Conservation (phyloP, 208 protist species). For the Tritrichomonas musculus region DNA sequence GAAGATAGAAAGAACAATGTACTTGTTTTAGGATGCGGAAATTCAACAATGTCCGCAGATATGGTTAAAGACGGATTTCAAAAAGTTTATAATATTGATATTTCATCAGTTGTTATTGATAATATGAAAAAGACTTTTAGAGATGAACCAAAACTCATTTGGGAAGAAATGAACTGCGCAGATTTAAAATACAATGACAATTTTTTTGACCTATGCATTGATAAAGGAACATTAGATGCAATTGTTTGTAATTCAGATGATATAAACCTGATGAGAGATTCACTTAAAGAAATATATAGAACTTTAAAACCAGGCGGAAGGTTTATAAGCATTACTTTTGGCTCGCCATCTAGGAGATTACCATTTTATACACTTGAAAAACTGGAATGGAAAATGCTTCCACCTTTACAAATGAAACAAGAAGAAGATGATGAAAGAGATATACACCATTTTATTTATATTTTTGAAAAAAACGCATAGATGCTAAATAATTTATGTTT, state of each 20-base stretch:
- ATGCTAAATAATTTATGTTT: too few species aligned
- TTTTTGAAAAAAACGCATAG: too few species aligned
- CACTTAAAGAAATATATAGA: background rate
- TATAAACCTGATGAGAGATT: background rate
- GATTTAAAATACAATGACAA: background rate
- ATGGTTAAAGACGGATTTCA: background rate
- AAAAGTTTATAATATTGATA: background rate
- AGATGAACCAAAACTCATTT: background rate
- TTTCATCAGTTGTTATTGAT: background rate
- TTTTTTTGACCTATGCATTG: background rate
- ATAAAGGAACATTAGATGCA: constrained; percentile 26
- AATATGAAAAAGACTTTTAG: background rate
- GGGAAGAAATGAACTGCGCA: background rate
- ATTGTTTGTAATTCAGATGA: background rate
- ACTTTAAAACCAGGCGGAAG: background rate
- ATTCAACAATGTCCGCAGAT: background rate
- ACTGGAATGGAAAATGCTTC: too few species aligned
- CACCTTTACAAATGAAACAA: too few species aligned
- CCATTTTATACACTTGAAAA: background rate
- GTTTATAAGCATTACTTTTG: background rate
- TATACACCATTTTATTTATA: too few species aligned
- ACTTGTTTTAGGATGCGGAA: background rate
- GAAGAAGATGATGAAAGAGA: too few species aligned
- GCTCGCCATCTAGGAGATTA: background rate
- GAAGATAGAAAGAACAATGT: background rate